A percentile compares a stretch with the other conserved stretches of the same genome.
Evolutionary conservation across 2,329 filamentous ascomycete genomes (phyloP).

Genomic region (Talaromyces rugulosus): DNA sequence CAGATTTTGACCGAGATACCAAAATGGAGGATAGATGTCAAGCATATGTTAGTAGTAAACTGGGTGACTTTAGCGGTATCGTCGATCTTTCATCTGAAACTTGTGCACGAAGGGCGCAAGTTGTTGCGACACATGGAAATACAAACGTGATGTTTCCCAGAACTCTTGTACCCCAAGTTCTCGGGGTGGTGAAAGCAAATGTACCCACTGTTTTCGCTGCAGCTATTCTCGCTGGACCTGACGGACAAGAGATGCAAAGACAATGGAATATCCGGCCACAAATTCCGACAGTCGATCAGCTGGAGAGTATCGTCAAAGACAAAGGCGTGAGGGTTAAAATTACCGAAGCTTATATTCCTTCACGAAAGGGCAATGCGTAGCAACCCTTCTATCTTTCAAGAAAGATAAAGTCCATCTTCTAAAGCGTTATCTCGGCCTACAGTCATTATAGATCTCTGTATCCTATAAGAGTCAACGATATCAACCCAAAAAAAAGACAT

Average conservation of each 20-base stretch:
- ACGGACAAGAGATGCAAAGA: not conserved
- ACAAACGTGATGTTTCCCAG: not conserved
- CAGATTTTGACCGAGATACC: not conserved
- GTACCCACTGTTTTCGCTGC: not conserved
- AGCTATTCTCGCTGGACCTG: not conserved
- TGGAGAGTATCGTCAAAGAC: not conserved
- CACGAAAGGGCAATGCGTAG: not conserved
- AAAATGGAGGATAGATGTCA: not conserved
- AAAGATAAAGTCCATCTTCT: no score
- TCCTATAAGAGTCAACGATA: no score
- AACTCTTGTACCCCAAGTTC: not conserved
- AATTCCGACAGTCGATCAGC: not conserved
- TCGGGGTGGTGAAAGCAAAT: not conserved
- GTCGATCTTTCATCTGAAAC: not conserved
- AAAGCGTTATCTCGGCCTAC: no score
- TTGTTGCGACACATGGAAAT: not conserved
- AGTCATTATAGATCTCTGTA: no score
- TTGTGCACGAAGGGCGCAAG: not conserved
- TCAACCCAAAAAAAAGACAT: no score
- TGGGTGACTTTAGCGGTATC: not conserved
- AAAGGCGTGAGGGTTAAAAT: not conserved
- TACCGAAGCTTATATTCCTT: not conserved
- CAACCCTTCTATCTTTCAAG: no score
- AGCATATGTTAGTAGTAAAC: not conserved
- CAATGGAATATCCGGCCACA: not conserved